Base-by-base conservation (phyloP, 169 alveolate genomes). In the Eimeria praecox region DNA sequence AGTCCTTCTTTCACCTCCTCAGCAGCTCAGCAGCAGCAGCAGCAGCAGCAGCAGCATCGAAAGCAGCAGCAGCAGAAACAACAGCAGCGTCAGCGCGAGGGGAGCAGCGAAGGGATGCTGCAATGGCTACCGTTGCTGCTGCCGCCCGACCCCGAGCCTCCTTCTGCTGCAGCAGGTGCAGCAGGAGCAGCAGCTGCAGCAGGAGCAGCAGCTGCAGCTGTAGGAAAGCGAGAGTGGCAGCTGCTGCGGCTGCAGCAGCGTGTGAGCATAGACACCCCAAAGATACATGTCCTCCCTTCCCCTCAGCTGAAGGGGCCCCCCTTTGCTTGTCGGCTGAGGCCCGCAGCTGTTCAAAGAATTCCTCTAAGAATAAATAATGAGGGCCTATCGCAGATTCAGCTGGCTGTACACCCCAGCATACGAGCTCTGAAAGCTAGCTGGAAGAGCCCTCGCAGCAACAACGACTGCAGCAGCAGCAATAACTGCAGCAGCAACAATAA, bases 181-280 rank as follows among this genome's bases (percentile, higher is more conserved):
- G 22, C 22, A 33, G 27, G 12, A 6, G 46, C 78, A 8, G 12
- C 40, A 10, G 40, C 75, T 16, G 27, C 8, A 1, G 44, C 22
- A 10, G 24, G 46, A 9, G 78, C 78, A 71, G 40, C 59, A 0
- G 80, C 44, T 3, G 80, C 80, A 16, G 78, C 16, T 14, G 54
- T 20, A 38, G 40, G 18, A 16, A 30, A 24, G 35, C 14, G 40
- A 30, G 92, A 85, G 24, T 85, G 92, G 92, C 52, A 85, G 92
- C 56, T 85, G 92, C 62, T 85, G 92, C 80, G 20, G 35, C 78
- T 85, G 54, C 92, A 85, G 78, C 75, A 44, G 80, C 80, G 92
- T 24, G 73, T 85, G 40, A 59, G 20, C 64, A 3, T 59, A 27
- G 78, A 35, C 14, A 30, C 38, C 20, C 80, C 92, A 3, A 54